Percentiles rank a stretch among this genome's conserved stretches.
phyloP scores from a whole-genome alignment of 2,329 filamentous ascomycete species.

The Penicillium palitans region DNA sequence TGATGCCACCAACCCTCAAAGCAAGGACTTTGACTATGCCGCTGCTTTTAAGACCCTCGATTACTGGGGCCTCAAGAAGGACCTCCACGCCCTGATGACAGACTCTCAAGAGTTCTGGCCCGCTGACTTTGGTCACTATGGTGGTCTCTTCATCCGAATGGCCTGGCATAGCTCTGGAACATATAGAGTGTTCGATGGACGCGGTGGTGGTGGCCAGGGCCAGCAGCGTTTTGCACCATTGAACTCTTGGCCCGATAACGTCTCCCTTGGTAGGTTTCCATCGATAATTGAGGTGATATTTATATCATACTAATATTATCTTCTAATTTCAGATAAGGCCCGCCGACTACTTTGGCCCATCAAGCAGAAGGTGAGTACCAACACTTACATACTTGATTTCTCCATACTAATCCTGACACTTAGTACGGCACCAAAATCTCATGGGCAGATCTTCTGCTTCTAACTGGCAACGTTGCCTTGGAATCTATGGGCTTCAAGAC shows the following conservation, averaged over 20 bases:
- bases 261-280: slow-evolving; percentile 50
- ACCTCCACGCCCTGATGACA: slow-evolving; percentile 69
- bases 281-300: too few species aligned
- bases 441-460: slow-evolving; percentile 71
- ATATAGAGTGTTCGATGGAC: slow-evolving; percentile 72
- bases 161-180: slow-evolving; percentile 80
- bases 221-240: slow-evolving; percentile 79
- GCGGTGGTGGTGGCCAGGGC: slow-evolving; percentile 70
- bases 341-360: slow-evolving; percentile 76
- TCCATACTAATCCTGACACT: background rate
- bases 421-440: slow-evolving; percentile 76
- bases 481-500: slow-evolving; percentile 75
- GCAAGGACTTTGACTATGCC: slow-evolving; percentile 69
- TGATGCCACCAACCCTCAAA: slow-evolving; percentile 62
- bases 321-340: slow-evolving; percentile 62
- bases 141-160: slow-evolving; percentile 77
- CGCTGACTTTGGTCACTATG: slow-evolving; percentile 78
- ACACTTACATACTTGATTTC: too few species aligned
- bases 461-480: slow-evolving; percentile 74
- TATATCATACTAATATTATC: background rate
- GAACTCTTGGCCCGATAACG: slow-evolving; percentile 81
- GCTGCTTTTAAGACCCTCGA: slow-evolving; percentile 71
- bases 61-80: slow-evolving; percentile 71
- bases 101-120: slow-evolving; percentile 81
- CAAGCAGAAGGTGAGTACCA: slow-evolving; percentile 63